These are phyloP conservation scores for Fusarium pilosicola DNA, from an alignment of 2,329 filamentous ascomycete genomes.

Conservation along the genomic window DNA sequence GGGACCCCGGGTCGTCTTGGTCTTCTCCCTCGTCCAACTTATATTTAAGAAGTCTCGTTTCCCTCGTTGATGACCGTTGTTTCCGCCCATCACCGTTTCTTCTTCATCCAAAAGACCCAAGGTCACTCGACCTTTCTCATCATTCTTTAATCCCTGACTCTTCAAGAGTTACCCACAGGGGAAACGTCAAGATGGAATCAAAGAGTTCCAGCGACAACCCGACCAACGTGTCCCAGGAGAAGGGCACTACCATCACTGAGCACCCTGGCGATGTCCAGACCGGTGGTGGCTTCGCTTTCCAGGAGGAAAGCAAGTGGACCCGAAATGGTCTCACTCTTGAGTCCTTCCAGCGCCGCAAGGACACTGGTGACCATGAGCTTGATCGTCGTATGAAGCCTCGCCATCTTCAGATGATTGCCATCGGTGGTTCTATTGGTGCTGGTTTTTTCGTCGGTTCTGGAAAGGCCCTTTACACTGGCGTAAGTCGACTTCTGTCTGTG, in stretches of 20 bases:
- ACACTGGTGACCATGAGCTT: slow-evolving; percentile 45
- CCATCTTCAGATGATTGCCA: slow-evolving; percentile 71
- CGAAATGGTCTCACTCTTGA: slow-evolving; percentile 43
- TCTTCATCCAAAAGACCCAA: slow-evolving; percentile 17
- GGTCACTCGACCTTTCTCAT: slow-evolving; percentile 29
- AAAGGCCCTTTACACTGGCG: slow-evolving; percentile 61
- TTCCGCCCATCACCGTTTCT: slow-evolving; percentile 19
- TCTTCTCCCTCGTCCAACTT: slow-evolving; percentile 3
- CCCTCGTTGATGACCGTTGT: slow-evolving; percentile 6
- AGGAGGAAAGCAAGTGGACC: slow-evolving; percentile 35
- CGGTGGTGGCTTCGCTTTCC: slow-evolving; percentile 34
- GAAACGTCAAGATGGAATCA: slow-evolving; percentile 35
- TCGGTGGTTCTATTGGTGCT: slow-evolving; percentile 70
- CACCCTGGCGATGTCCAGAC: slow-evolving; percentile 22
- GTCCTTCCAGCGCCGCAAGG: slow-evolving; percentile 39
- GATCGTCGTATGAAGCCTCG: slow-evolving; percentile 63
- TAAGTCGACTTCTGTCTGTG: slow-evolving; percentile 6
- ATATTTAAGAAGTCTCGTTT: slow-evolving; percentile 34
- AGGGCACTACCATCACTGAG: slow-evolving; percentile 34
- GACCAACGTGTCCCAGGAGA: slow-evolving; percentile 37
- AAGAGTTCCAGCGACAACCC: slow-evolving; percentile 35
- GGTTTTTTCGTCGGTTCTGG: slow-evolving; percentile 72
- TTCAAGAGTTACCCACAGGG: slow-evolving; percentile 1
- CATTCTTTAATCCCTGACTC: slow-evolving; percentile 21
- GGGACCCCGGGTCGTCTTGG: slow-evolving; percentile 8